Percentiles rank a stretch among this genome's conserved stretches.
phyloP scores from a whole-genome alignment of 495 filamentous ascomycete species.

The Aspergillus mulundensis region DNA sequence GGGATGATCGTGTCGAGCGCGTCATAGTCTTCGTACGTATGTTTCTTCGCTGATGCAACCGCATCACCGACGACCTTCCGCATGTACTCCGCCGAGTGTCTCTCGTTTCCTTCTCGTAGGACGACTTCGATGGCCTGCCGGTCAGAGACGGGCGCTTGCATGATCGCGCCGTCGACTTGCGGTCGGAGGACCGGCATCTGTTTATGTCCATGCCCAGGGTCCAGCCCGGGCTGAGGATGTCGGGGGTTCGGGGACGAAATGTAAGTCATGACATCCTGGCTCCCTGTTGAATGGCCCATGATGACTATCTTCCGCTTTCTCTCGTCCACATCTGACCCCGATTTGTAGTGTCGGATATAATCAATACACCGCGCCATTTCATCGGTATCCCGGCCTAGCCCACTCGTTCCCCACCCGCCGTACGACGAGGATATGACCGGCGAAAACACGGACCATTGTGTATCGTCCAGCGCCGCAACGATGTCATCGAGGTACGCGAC shows the following conservation, averaged over 20 bases:
- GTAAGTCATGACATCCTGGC: slow-evolving; percentile 11
- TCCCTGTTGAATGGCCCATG: slow-evolving; percentile 14
- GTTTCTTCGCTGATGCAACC: neutral
- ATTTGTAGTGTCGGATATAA: slow-evolving; percentile 52
- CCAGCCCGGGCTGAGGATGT: neutral
- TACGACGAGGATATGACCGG: slow-evolving; percentile 58
- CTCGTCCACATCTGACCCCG: slow-evolving; percentile 4
- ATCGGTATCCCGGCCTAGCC: slow-evolving; percentile 59
- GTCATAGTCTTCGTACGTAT: neutral
- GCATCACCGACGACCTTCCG: slow-evolving; percentile 20
- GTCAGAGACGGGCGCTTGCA: slow-evolving; percentile 74
- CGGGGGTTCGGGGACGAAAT: slow-evolving; percentile 2
- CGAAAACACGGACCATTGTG: slow-evolving; percentile 54
- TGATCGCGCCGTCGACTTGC: slow-evolving; percentile 65
- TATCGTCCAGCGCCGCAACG: slow-evolving; percentile 46
- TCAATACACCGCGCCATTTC: slow-evolving; percentile 63
- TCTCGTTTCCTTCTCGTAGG: slow-evolving; percentile 20
- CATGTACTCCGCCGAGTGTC: slow-evolving; percentile 20
- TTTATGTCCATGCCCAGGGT: neutral
- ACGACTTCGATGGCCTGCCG: slow-evolving; percentile 55
- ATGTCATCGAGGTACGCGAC: slow-evolving; percentile 51
- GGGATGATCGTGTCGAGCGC: slow-evolving; percentile 3
- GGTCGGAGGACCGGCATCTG: slow-evolving; percentile 16
- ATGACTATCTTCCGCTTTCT: slow-evolving; percentile 23
- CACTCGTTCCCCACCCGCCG: slow-evolving; percentile 63